Conservation (phyloP, 805 yeast species). For the Wickerhamiella sergipiensis region DNA sequence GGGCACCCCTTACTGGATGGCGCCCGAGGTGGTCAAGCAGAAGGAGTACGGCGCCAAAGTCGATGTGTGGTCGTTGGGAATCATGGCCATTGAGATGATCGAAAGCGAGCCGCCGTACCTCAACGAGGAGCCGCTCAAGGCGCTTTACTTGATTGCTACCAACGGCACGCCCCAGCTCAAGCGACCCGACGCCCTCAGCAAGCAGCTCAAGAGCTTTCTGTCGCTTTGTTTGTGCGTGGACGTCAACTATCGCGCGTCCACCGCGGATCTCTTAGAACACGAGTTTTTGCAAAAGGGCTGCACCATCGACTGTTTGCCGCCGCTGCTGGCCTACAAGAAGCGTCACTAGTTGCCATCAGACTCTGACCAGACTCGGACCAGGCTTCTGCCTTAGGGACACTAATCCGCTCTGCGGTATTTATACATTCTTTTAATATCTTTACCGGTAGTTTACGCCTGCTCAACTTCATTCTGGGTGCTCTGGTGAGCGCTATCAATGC, state of each 20-base stretch:
- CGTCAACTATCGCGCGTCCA: conserved; percentile 77
- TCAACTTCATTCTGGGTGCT: no score
- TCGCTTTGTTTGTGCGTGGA: conserved; percentile 90
- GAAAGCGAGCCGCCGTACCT: conserved; percentile 78
- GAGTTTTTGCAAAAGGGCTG: conserved; percentile 31
- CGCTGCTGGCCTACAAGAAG: conserved; percentile 19
- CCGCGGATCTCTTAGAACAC: conserved; percentile 69
- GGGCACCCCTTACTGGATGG: conserved; percentile 87
- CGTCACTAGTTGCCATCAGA: no score
- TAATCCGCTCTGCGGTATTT: background rate
- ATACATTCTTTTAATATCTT: background rate
- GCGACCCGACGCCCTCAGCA: conserved; percentile 53
- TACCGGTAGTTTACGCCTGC: no score
- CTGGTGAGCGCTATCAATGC: no score
- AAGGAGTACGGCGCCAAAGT: conserved; percentile 73
- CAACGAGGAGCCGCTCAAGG: conserved; percentile 67
- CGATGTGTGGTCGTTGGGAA: conserved; percentile 73
- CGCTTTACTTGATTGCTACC: conserved; percentile 62
- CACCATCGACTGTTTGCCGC: conserved; percentile 22
- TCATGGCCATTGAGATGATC: conserved; percentile 78
- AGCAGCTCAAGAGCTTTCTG: conserved; percentile 70
- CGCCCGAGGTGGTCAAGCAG: conserved; percentile 72
- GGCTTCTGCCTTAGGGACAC: background rate
- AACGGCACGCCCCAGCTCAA: conserved; percentile 71
- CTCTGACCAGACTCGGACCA: no score